Evolutionary conservation across 1,139 yeast genomes (phyloP), one percentile per base, ranked within the genome.

Genomic region (Blastobotrys petasosporus): DNA sequence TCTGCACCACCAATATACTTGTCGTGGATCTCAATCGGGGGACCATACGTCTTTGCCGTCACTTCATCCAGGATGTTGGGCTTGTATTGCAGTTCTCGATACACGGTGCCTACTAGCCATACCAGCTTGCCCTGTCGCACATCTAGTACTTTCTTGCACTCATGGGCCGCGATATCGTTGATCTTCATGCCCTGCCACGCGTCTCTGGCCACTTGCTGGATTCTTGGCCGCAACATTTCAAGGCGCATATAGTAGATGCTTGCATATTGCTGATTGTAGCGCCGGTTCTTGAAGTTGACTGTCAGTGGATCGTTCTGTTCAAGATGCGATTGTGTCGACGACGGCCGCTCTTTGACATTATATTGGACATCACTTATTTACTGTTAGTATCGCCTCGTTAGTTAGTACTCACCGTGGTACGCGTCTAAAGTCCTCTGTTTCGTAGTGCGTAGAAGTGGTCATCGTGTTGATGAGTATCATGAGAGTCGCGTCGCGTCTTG

Each of bases 81-180:
- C 61, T 92, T 92, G 60, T 79, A 79, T 59, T 79, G 80, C 80
- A 87, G 76, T 51, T 90, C 96, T 57, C 87, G 76, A 58, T 84
- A 88, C 0, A 90, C 73, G 0, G 97, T 86, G 2, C 98, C 99
- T 32, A 85, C 74, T n/a, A 87, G 82, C 94, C 94, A 92, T 51
- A 88, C 79, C 29, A 88, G 76, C 54, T 79, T 75, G 45, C 82
- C 79, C 39, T 79, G 77, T 28, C 73, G 71, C 5, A 90, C 80
- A 61, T 90, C 96, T 51, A 92, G 69, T 9, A 88, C 88, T 65
- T 85, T 87, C 12, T 77, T 77, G 29, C 75, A 75, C 42, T 64
- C 65, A 17, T 51, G 52, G 1, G 69, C 73, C 2, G 58, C 50
- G 2, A 51, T 53, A 6, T 68, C 74, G 42, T 68, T 64, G 31